Conservation (phyloP, 768 basidiomycete genomes). For the Chlorophyllum brunneum region DNA sequence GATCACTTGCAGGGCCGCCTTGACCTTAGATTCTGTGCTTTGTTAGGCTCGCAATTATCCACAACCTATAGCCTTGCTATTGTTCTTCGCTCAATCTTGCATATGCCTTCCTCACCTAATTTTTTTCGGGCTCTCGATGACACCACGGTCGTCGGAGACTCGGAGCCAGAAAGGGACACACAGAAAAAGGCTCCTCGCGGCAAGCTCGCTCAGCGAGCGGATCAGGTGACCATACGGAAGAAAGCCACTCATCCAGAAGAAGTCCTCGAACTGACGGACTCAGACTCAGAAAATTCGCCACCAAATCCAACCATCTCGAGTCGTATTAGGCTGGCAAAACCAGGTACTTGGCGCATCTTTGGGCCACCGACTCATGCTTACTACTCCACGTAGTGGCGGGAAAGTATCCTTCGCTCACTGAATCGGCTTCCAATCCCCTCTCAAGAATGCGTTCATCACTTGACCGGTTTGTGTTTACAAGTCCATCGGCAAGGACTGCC, state of each 20-base stretch:
- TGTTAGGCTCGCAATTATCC: no score
- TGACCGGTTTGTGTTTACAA: not conserved
- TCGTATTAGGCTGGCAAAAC: no score
- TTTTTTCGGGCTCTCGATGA: slow-evolving; percentile 10
- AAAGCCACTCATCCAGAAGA: not conserved
- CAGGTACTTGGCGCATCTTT: no score
- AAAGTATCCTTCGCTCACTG: not conserved
- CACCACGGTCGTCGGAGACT: slow-evolving; percentile 56
- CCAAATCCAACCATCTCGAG: no score
- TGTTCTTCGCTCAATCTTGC: no score
- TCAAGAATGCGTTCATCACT: not conserved
- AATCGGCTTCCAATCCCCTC: not conserved
- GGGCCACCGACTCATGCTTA: no score
- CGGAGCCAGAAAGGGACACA: slow-evolving; percentile 62
- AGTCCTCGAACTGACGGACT: slow-evolving; percentile 23
- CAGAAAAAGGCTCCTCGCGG: slow-evolving; percentile 19
- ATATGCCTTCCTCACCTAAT: not conserved
- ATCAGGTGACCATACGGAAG: slow-evolving; percentile 21
- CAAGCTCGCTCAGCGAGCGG: not conserved
- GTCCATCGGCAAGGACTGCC: not conserved
- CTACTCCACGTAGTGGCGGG: not conserved
- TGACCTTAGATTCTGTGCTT: no score
- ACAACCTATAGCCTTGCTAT: no score
- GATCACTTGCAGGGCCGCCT: not conserved
- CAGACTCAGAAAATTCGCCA: slow-evolving; percentile 16